These are phyloP conservation scores for Puccinia triticina DNA, from an alignment of 1,284 basidiomycete species.

Conservation along the genomic window DNA sequence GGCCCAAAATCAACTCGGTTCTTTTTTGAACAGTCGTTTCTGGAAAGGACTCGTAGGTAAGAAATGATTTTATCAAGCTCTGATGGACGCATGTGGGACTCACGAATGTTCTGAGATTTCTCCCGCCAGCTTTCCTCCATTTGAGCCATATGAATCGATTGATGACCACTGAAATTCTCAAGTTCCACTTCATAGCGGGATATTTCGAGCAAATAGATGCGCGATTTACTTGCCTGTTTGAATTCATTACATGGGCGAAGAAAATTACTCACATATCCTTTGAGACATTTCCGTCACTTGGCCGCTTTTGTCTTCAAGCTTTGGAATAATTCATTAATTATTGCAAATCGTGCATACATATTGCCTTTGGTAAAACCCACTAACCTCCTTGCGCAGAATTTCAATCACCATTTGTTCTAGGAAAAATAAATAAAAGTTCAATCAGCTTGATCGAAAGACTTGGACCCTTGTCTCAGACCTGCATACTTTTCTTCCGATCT, in stretches of 20 bases:
- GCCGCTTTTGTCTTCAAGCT: conserved; percentile 36
- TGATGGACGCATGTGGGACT: background rate
- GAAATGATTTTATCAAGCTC: background rate
- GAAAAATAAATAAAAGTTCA: no score
- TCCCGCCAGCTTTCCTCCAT: conserved; percentile 14
- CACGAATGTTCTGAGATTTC: conserved; percentile 25
- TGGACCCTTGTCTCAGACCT: background rate
- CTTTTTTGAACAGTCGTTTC: conserved; percentile 12
- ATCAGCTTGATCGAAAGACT: background rate
- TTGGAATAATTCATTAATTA: background rate
- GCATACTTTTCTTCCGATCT: conserved; percentile 41
- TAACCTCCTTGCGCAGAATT: conserved; percentile 40
- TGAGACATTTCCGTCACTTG: conserved; percentile 32
- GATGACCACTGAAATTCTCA: conserved; percentile 1
- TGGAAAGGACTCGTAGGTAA: background rate
- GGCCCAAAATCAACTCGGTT: background rate
- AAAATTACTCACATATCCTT: conserved; percentile 36
- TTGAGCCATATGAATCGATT: conserved; percentile 4
- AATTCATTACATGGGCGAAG: background rate
- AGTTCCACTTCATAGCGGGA: conserved; percentile 4
- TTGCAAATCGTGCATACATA: background rate
- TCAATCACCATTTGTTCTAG: conserved; percentile 45
- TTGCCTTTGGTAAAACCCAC: background rate
- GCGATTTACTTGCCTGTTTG: background rate
- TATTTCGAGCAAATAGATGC: background rate